Evolutionary conservation across 208 protist genomes (phyloP).

Genomic region (Leishmania braziliensis): DNA sequence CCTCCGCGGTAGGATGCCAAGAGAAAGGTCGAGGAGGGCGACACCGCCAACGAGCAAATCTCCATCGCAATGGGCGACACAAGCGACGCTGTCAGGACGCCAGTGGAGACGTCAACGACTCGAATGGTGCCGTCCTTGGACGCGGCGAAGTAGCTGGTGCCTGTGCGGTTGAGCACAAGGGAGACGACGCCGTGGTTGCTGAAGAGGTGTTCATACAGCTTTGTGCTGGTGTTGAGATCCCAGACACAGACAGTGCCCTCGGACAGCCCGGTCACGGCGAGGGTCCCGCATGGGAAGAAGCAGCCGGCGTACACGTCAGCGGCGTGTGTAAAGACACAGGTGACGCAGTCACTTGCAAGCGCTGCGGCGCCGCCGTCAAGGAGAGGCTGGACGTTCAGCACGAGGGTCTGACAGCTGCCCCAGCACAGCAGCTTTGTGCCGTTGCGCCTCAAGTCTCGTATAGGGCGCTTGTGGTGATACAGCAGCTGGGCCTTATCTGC

Average conservation of each 20-base stretch:
- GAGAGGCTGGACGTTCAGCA: constrained; percentile 52
- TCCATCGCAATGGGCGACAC: constrained; percentile 68
- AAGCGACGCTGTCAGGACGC: constrained; percentile 68
- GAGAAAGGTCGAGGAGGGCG: constrained; percentile 73
- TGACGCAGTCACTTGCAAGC: constrained; percentile 16
- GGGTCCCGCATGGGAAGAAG: constrained; percentile 75
- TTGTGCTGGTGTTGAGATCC: constrained; percentile 59
- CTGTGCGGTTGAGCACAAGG: constrained; percentile 61
- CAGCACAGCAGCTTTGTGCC: constrained; percentile 63
- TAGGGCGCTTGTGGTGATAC: constrained; percentile 48
- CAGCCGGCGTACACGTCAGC: constrained; percentile 73
- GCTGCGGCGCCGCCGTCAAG: constrained; percentile 9
- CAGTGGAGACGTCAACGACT: constrained; percentile 76
- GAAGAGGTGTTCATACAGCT: constrained; percentile 74
- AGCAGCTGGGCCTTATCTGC: constrained; percentile 30
- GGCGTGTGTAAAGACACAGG: constrained; percentile 58
- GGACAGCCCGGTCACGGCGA: constrained; percentile 74
- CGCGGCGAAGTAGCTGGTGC: constrained; percentile 77
- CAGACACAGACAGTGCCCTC: constrained; percentile 81
- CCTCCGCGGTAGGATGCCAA: constrained; percentile 74
- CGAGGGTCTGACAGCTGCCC: constrained; percentile 62
- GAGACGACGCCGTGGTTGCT: constrained; percentile 63
- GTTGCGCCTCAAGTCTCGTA: constrained; percentile 53
- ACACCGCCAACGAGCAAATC: constrained; percentile 70
- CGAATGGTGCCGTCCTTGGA: constrained; percentile 76